Base-by-base conservation (phyloP, 2,329 filamentous ascomycete species). In the Cladosporium sp. region DNA sequence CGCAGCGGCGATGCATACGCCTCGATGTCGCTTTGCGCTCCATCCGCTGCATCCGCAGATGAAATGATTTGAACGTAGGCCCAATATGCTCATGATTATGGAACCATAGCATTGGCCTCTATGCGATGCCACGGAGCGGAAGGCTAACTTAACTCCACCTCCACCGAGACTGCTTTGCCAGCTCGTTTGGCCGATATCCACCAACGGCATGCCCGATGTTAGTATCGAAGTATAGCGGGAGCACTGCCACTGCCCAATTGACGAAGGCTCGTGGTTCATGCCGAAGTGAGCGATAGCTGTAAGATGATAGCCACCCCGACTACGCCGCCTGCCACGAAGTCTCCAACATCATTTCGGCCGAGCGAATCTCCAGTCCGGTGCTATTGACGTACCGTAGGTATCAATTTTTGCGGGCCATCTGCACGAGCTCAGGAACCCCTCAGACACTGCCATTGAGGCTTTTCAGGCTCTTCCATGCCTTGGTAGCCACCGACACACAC, bases 401-500 rank as follows among this genome's bases (percentile, higher is more conserved):
- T 24, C n/a, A 21, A 47, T 47, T 3, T 24, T 47, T 44, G 38
- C 6, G 7, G 8, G 14, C 41, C 41, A 21, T 21, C n/a, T 12
- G 41, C 7, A 11, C 14, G 3, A 24, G n/a, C n/a, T 47, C 10
- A 8, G 4, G n/a, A 2, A 21, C 18, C 26, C 1, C 71, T 47
- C 73, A 67, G 38, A 72, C 71, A 73, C 77, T 77, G 41, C 51
- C 38, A 52, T 41, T 36, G 14, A 62, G 52, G 30, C 21, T 44
- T 34, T 65, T 47, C 21, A 54, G 24, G 10, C 41, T 32, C 24
- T 51, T 58, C 55, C 64, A 60, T n/a, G 54, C 57, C 28, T 44
- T 54, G 12, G 47, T 34, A 30, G 64, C 58, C 21, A 65, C 24
- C 24, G 26, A 24, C 49, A 89, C 83, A 70, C 92, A 81, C 49